Conservation (phyloP, 1,284 basidiomycete genomes). For the Trichosporon sp. region DNA sequence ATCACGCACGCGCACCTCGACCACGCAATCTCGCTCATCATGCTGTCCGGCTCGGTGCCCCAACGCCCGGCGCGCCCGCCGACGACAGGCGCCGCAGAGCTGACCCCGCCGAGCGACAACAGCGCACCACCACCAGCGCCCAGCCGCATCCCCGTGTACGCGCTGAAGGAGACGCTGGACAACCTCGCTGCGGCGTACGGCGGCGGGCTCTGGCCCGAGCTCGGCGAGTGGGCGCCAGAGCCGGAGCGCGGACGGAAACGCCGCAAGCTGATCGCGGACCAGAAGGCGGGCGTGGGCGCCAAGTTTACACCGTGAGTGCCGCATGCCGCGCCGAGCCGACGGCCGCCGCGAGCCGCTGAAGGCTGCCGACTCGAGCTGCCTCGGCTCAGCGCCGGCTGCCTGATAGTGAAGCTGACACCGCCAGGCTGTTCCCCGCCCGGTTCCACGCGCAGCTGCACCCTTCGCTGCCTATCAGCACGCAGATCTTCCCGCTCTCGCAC, state of each 20-base stretch:
- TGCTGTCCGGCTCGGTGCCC: conserved; percentile 44
- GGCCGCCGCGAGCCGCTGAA: neutral
- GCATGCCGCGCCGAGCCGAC: neutral
- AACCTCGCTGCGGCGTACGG: conserved; percentile 39
- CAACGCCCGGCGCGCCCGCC: conserved; percentile 17
- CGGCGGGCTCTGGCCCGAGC: conserved; percentile 47
- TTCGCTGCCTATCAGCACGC: conserved; percentile 33
- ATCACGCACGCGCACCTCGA: conserved; percentile 50
- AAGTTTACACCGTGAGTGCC: conserved; percentile 34
- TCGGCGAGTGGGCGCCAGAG: conserved; percentile 39
- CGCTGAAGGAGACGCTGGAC: conserved; percentile 34
- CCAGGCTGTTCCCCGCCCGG: neutral
- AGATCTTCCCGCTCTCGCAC: conserved; percentile 41
- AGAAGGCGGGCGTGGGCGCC: conserved; percentile 27
- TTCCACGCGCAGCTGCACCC: conserved; percentile 31
- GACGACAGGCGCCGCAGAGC: neutral
- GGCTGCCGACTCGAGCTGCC: no score
- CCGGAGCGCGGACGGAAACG: conserved; percentile 14
- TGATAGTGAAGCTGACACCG: neutral
- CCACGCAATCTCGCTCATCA: conserved; percentile 43
- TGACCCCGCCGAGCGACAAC: neutral
- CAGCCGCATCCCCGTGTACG: conserved; percentile 38
- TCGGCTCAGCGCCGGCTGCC: neutral
- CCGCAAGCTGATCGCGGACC: conserved; percentile 10
- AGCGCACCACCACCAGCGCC: conserved; percentile 6